phyloP scores from a whole-genome alignment of 768 basidiomycete species.

The Boletus sp. region DNA sequence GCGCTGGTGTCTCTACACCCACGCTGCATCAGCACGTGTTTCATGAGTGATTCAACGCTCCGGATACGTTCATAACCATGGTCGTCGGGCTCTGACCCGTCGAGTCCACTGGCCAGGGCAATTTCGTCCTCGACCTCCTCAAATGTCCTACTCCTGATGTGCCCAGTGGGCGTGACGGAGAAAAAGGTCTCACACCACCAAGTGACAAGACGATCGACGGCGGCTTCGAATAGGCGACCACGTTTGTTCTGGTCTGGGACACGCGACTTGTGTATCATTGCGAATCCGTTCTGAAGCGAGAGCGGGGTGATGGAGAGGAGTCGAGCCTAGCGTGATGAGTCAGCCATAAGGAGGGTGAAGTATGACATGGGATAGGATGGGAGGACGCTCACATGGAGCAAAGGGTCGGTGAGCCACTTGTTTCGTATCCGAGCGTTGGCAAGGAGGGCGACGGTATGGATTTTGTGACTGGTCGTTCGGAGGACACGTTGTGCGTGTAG shows the following conservation, averaged over 20 bases:
- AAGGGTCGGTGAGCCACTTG: slow-evolving; percentile 73
- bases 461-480: slow-evolving; percentile 81
- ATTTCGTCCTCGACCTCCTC: slow-evolving; percentile 57
- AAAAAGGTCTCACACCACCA: slow-evolving; percentile 88
- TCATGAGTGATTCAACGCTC: slow-evolving; percentile 86
- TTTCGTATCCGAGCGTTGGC: slow-evolving; percentile 75
- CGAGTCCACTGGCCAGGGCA: slow-evolving; percentile 26
- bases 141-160: slow-evolving; percentile 73
- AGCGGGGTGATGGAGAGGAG: slow-evolving; percentile 85
- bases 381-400: slow-evolving; percentile 66
- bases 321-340: slow-evolving; percentile 58
- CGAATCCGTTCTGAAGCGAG: slow-evolving; percentile 74
- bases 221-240: slow-evolving; percentile 83
- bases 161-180: slow-evolving; percentile 56
- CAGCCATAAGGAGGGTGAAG: background rate
- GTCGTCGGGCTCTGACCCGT: slow-evolving; percentile 41
- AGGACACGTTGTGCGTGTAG: slow-evolving; percentile 66
- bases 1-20: slow-evolving; percentile 86
- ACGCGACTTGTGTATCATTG: slow-evolving; percentile 74
- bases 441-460: slow-evolving; percentile 82
- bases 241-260: slow-evolving; percentile 79
- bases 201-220: slow-evolving; percentile 63
- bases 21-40: slow-evolving; percentile 75
- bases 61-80: slow-evolving; percentile 64
- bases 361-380: background rate